Percentiles rank a stretch among this genome's conserved stretches.
Evolutionary conservation across 495 filamentous ascomycete genomes (phyloP).

Genomic region (Penicillium canariense): DNA sequence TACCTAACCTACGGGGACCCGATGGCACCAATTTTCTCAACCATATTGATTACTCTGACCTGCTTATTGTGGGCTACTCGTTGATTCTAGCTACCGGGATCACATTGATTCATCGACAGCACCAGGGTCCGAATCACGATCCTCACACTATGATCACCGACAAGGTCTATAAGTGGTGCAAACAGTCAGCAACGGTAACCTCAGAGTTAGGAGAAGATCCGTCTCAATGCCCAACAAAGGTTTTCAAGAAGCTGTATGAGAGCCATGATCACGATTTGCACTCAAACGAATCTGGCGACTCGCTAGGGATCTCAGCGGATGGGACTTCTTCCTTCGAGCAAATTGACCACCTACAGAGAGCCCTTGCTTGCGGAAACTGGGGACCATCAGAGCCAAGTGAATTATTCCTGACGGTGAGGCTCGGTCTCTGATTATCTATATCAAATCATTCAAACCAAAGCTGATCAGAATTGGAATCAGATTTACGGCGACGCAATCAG

Average conservation of each 20-base stretch:
- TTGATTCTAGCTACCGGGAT: neutral
- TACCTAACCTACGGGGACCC: no score
- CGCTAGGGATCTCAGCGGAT: conserved; percentile 7
- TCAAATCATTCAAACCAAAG: no score
- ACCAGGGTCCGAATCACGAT: conserved; percentile 8
- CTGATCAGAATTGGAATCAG: conserved; percentile 25
- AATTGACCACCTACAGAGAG: conserved; percentile 47
- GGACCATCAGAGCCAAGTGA: conserved; percentile 60
- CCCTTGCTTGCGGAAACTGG: conserved; percentile 64
- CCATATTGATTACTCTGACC: no score
- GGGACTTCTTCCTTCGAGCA: conserved; percentile 22
- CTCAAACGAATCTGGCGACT: neutral
- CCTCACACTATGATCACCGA: conserved; percentile 22
- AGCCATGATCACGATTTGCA: conserved; percentile 11
- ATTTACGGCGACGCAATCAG: conserved; percentile 65
- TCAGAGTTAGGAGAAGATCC: conserved; percentile 55
- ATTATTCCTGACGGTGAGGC: conserved; percentile 58
- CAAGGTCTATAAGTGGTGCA: conserved; percentile 52
- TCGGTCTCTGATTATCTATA: neutral
- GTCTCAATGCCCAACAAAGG: conserved; percentile 46
- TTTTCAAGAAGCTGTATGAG: conserved; percentile 55
- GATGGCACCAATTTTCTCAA: no score
- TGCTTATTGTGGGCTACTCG: no score
- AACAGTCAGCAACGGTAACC: conserved; percentile 50
- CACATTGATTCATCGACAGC: conserved; percentile 12